A percentile compares a stretch with the other conserved stretches of the same genome.
phyloP scores from a whole-genome alignment of 352 stramenopile species.

The Aphanomyces astaci region DNA sequence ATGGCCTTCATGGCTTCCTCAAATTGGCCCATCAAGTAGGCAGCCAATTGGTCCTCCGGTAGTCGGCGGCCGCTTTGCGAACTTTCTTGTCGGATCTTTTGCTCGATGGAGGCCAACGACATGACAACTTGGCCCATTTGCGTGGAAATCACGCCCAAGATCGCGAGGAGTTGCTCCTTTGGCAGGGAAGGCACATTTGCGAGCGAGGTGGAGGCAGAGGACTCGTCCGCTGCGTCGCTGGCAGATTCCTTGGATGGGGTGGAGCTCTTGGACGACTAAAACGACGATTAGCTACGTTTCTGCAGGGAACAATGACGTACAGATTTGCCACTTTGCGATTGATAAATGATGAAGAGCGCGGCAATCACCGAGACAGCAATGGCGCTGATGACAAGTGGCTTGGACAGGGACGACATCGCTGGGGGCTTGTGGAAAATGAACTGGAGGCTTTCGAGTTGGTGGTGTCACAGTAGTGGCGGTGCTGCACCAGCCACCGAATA shows the following conservation, averaged over 20 bases:
- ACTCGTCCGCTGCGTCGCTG: not conserved
- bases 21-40: constrained; percentile 85
- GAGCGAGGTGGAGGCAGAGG: not conserved
- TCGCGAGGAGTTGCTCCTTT: constrained; percentile 82
- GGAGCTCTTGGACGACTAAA: constrained; percentile 35
- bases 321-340: constrained; percentile 22
- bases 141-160: constrained; percentile 81
- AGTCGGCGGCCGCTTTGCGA: constrained; percentile 72
- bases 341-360: constrained; percentile 24
- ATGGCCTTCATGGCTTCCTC: constrained; percentile 87
- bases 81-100: constrained; percentile 83
- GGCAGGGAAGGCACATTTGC: constrained; percentile 61
- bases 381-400: constrained; percentile 66
- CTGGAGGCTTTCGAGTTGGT: not conserved
- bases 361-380: constrained; percentile 52
- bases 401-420: constrained; percentile 69
- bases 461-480: constrained; percentile 4
- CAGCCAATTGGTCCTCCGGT: constrained; percentile 77
- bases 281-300: constrained; percentile 25
- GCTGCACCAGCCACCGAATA: constrained; percentile 11
- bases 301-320: not conserved
- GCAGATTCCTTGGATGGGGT: not conserved
- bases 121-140: constrained; percentile 86
- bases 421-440: constrained; percentile 5
- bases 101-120: constrained; percentile 79